These are phyloP conservation scores for Obba rivulosa DNA, from an alignment of 768 basidiomycete species.

Conservation along the genomic window DNA sequence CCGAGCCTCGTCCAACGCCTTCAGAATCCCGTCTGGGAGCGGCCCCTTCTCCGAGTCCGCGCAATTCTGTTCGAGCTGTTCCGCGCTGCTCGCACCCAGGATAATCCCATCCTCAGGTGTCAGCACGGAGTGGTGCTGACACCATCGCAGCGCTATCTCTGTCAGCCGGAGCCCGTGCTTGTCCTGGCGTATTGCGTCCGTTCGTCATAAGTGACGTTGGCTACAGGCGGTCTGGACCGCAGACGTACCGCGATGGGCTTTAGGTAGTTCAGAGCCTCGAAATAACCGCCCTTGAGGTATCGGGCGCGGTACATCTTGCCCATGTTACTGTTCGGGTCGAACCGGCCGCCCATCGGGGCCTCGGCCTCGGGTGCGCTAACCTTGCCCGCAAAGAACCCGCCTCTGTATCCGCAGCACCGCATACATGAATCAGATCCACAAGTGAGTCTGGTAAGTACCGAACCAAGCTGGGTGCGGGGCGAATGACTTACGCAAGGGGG, in stretches of 20 bases:
- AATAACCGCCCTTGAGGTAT: conserved; percentile 38
- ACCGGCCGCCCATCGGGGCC: conserved; percentile 34
- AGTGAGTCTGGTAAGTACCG: neutral
- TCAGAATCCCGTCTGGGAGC: conserved; percentile 45
- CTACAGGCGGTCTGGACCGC: neutral
- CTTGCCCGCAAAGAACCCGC: conserved; percentile 56
- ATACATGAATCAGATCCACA: neutral
- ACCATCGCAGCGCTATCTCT: conserved; percentile 59
- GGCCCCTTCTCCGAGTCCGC: conserved; percentile 47
- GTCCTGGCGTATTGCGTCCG: conserved; percentile 22
- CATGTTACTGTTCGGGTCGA: conserved; percentile 31
- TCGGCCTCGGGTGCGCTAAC: conserved; percentile 31
- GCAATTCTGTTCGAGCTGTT: conserved; percentile 40
- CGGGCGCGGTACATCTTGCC: conserved; percentile 42
- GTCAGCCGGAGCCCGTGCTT: conserved; percentile 42
- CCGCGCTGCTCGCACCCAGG: conserved; percentile 41
- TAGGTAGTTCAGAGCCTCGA: conserved; percentile 37
- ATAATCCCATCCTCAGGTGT: conserved; percentile 40
- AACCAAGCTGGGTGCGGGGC: neutral
- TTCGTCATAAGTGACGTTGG: neutral
- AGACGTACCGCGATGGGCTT: conserved; percentile 35
- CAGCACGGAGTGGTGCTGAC: conserved; percentile 49
- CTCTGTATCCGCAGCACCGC: conserved; percentile 23
- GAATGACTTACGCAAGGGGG: conserved; percentile 39
- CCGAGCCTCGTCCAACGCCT: conserved; percentile 46